Conservation (phyloP, 306 rosid species). For the Coriaria nepalensis region DNA sequence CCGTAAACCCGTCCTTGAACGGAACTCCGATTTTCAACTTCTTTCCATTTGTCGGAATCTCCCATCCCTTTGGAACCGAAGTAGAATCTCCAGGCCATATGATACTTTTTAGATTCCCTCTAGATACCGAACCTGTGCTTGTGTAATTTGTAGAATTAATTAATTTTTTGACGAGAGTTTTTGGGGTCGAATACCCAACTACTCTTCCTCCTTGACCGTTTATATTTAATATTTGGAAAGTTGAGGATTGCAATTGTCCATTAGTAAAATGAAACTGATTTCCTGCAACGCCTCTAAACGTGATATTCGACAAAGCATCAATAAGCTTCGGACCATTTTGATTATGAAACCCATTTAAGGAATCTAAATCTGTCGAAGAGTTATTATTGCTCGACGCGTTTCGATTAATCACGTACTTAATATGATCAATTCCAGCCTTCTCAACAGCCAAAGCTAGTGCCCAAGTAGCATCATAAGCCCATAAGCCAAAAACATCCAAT, state of each 20-base stretch:
- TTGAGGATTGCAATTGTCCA: constrained; percentile 13
- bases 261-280: constrained; percentile 8
- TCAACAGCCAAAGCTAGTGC: no score
- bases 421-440: no score
- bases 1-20: not conserved
- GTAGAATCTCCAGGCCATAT: constrained; percentile 17
- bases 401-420: no score
- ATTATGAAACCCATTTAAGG: not conserved
- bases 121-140: no score
- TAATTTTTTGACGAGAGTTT: constrained; percentile 9
- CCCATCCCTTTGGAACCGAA: not conserved
- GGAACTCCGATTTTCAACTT: constrained; percentile 3
- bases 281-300: constrained; percentile 16
- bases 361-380: no score
- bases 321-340: constrained; percentile 23
- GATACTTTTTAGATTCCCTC: not conserved
- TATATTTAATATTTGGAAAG: constrained; percentile 27
- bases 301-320: constrained; percentile 17
- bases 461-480: no score
- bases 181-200: constrained; percentile 38
- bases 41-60: not conserved
- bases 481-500: constrained; percentile 12
- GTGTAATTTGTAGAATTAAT: not conserved
- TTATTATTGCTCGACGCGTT: no score
- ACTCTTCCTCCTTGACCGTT: constrained; percentile 21